A percentile compares a stretch with the other conserved stretches of the same genome.
Conservation (phyloP, 179 eudicot genomes). For the Beta macrorhiza region DNA sequence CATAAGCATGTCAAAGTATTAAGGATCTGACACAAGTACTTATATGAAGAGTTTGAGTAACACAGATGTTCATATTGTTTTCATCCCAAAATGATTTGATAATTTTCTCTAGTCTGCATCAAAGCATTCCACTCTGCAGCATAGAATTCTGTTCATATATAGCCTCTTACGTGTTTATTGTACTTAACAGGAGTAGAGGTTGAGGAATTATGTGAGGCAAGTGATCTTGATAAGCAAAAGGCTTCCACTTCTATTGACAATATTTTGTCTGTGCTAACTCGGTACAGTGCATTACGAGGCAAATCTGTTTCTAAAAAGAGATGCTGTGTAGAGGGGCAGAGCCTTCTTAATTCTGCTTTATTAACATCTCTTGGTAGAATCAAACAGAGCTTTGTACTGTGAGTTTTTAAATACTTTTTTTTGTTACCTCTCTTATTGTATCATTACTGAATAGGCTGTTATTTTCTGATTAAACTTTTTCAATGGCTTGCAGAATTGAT, state of each 20-base stretch:
- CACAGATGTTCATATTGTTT: background rate
- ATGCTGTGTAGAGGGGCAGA: constrained; percentile 46
- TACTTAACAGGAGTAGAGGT: constrained; percentile 50
- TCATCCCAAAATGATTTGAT: background rate
- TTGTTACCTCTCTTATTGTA: constrained; percentile 17
- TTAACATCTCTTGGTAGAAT: constrained; percentile 93
- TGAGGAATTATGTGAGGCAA: constrained; percentile 66
- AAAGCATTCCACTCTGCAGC: background rate
- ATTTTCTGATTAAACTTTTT: constrained; percentile 11
- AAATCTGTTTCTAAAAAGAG: constrained; percentile 58
- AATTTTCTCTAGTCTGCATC: background rate
- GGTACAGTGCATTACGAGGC: constrained; percentile 68
- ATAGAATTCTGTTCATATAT: background rate
- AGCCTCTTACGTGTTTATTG: constrained; percentile 26
- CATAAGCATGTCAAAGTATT: too few species aligned
- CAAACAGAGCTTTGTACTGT: constrained; percentile 98
- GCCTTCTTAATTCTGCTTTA: constrained; percentile 55
- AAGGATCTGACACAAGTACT: too few species aligned
- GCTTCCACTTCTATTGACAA: constrained; percentile 55
- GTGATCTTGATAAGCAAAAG: constrained; percentile 67
- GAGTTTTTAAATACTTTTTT: constrained; percentile 46
- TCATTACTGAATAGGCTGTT: background rate
- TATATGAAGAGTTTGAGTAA: too few species aligned
- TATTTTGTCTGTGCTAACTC: constrained; percentile 74
- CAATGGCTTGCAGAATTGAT: constrained; percentile 50